Evolutionary conservation across 495 filamentous ascomycete genomes (phyloP), one percentile per base, ranked within the genome.

Genomic region (Barbatosphaeria neglecta): DNA sequence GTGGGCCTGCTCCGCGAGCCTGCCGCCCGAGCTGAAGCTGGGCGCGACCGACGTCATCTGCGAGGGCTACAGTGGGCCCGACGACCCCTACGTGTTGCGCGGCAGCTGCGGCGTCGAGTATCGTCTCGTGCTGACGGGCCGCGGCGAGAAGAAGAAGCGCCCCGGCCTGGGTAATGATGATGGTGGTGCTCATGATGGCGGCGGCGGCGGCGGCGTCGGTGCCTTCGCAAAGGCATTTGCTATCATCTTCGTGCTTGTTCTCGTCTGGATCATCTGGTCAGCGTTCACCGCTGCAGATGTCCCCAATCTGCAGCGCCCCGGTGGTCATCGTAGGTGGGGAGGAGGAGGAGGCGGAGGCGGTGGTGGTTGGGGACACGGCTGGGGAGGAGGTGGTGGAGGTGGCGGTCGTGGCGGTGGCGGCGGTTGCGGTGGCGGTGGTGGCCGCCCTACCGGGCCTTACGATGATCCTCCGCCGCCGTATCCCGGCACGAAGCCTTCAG

Each of bases 91-190:
- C 65, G 75, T 97, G 4, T 67, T 98, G 16, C 86, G 86, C 50
- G 90, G 92, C 4, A 87, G 79, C 56, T 98, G 92, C 64, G 92
- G 87, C 2, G 90, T 95, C 10, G 90, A 98, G 61, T 98, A 97
- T 61, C 71, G 86, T 4, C 59, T 98, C 7, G 54, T 83, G 1
- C 65, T 98, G 27, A 98, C 90, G 4, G 85, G 87, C 16, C 60
- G 72, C n/a, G 90, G 92, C 3, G 81, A 90, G 67, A 58, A 77
- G 54, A 58, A 77, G 54, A 78, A 70, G 56, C 89, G 81, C 53
- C 82, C 83, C 0, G 58, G 66, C 5, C 23, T 58, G 16, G 54
- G 52, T n/a, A n/a, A n/a, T n/a, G n/a, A n/a, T n/a, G n/a, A n/a
- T n/a, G n/a, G n/a, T n/a, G n/a, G n/a, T n/a, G n/a, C n/a, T n/a